Conservation (phyloP, 441 rosid genomes). For the Pelargonium hybrid region DNA sequence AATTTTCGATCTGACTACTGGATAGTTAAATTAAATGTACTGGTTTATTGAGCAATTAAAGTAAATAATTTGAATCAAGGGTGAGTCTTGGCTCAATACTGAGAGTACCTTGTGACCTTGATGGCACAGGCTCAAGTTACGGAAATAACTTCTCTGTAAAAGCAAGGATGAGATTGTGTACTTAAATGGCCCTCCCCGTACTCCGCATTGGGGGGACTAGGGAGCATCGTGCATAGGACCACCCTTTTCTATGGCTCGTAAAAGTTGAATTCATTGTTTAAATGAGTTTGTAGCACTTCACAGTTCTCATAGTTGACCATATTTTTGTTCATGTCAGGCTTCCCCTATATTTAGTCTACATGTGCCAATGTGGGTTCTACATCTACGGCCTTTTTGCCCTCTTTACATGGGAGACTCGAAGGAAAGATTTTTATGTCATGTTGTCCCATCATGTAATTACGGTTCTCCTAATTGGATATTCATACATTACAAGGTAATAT, state of each 20-base stretch:
- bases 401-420: constrained; percentile 82
- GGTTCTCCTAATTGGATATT: constrained; percentile 58
- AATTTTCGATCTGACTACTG: not conserved
- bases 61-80: not conserved
- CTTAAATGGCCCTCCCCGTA: too few relatives aligned
- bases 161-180: too few relatives aligned
- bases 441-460: constrained; percentile 97
- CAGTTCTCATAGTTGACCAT: constrained; percentile 1
- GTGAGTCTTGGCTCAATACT: too few relatives aligned
- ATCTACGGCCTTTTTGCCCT: constrained; percentile 68
- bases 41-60: not conserved
- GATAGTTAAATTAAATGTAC: constrained; percentile 1
- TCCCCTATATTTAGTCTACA: constrained; percentile 55
- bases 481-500: constrained; percentile 61
- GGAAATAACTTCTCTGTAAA: too few relatives aligned
- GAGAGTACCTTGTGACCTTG: too few relatives aligned
- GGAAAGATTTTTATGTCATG: constrained; percentile 93
- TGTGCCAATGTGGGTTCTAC: constrained; percentile 92
- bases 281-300: not conserved
- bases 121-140: too few relatives aligned
- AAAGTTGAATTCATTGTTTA: not conserved
- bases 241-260: not conserved
- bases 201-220: too few relatives aligned
- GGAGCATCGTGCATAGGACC: too few relatives aligned
- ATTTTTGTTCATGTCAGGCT: constrained; percentile 35